Base-by-base conservation (phyloP, 352 stramenopile species). In the Pythium aquatile region DNA sequence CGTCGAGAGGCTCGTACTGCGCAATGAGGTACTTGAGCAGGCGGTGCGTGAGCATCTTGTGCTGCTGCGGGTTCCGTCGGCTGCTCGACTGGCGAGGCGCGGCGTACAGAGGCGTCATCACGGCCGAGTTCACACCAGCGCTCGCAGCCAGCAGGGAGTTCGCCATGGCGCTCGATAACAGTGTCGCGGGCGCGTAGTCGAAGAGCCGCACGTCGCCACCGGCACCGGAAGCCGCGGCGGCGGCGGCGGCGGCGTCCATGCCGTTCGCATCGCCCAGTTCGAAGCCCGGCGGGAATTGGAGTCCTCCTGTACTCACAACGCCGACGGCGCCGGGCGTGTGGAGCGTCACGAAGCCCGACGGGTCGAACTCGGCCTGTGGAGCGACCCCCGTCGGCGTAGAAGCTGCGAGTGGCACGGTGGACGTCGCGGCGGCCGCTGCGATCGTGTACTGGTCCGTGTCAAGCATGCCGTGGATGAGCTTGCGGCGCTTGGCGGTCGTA, bases 11-110 rank as follows among this genome's bases (percentile, higher is more conserved):
- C 42, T 91, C 82, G 52, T 90, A 91, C 65, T 90, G 82, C 1
- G 84, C 79, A 44, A 91, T 90, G 16, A 90, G 66, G 53, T 90
- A 93, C 63, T 89, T 85, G 47, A 92, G 70, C 14, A 92, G 62
- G 2, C 83, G 72, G 49, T 92, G 83, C 2, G 81, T 89, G 3
- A 91, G 72, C 52, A 91, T 57, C 65, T 89, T 89, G 65, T 88
- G 79, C 53, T 75, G 65, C 52, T 66, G 59, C 29, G 59, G 60
- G 48, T 58, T 72, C 5, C 55, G 24, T 39, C 57, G 46, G n/a
- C 46, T 62, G 32, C 68, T 48, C 55, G 24, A 39, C 8, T 53
- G 52, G 66, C 55, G 46, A 57, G 16, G 55, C 6, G 58, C 40
- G 0, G 39, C 59, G 29, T 65, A 72, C 37, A 65, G 39, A 3